Evolutionary conservation across 345 rosid species (phyloP), one percentile per base, ranked within the genome.

Genomic region (Boechera divaricarpa): DNA sequence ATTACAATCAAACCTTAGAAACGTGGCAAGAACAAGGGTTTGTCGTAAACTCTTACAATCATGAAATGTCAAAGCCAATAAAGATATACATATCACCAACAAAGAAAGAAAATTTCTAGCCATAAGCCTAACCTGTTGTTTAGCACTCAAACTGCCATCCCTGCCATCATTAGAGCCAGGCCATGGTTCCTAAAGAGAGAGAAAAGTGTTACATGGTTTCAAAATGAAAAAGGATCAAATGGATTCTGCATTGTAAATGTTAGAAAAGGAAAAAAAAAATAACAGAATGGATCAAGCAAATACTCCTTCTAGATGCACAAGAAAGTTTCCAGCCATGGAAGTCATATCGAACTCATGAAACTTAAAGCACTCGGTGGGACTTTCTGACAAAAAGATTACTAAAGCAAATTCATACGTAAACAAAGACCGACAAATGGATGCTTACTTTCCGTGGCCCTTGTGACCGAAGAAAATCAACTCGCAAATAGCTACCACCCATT

Each of bases 401-500:
- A 35, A 69, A 55, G 12, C 41, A 16, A 24, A 42, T 10, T 76
- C 49, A 28, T 42, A 10, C 7, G 31, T 10, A 16, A 66, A 33
- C 24, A 65, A 33, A 29, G 48, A 4, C 3, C 0, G 35, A 57
- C 48, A 29, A 36, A 52, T 21, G 48, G 33, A 39, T 51, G 81
- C 96, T 88, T 84, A 95, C 99, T 87, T 88, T 89, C 84, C 86
- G 86, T 32, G 85, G 70, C 24, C 85, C 83, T 44, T 86, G 94
- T 47, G 91, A 89, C 10, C 98, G 90, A 52, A 95, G 88, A 70
- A 84, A 95, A 81, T 95, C 99, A 10, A 95, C 99, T 33, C 97
- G 97, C 75, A 95, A 79, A 78, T 81, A 88, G 4, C 92, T 96
- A 55, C 93, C 90, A 58, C 93, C 97, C 36, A 92, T 75, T 64